phyloP scores from a whole-genome alignment of 495 filamentous ascomycete species.

The Penicillium canescens region DNA sequence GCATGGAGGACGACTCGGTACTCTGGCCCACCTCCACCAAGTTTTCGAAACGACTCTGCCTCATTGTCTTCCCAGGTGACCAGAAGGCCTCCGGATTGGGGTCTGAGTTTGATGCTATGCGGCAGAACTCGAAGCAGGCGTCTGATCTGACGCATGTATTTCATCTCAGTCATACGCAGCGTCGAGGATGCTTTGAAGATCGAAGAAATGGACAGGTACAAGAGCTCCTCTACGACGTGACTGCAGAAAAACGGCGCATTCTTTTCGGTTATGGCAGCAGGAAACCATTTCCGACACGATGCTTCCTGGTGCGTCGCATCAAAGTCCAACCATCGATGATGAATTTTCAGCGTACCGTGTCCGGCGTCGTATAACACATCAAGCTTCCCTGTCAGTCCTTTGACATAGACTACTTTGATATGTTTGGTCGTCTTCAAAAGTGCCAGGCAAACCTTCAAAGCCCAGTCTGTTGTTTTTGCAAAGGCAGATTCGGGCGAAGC shows the following conservation, averaged over 20 bases:
- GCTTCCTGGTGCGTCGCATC: background rate
- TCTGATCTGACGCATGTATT: background rate
- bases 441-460: background rate
- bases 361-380: background rate
- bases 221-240: slow-evolving; percentile 1
- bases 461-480: background rate
- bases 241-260: no score
- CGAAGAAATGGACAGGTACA: background rate
- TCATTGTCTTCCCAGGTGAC: slow-evolving; percentile 4
- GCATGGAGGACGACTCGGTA: background rate
- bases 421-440: background rate
- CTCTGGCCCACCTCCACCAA: background rate
- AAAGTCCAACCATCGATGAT: slow-evolving; percentile 4
- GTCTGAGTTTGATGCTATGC: background rate
- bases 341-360: background rate
- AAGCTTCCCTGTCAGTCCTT: background rate
- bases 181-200: slow-evolving; percentile 1
- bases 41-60: background rate
- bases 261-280: background rate
- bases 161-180: background rate
- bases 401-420: slow-evolving; percentile 2
- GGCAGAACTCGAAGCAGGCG: background rate
- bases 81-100: background rate
- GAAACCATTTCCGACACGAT: background rate
- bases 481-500: background rate